Base-by-base conservation (phyloP, 164 flowering plant genomes). In the Dillenia turbinata region DNA sequence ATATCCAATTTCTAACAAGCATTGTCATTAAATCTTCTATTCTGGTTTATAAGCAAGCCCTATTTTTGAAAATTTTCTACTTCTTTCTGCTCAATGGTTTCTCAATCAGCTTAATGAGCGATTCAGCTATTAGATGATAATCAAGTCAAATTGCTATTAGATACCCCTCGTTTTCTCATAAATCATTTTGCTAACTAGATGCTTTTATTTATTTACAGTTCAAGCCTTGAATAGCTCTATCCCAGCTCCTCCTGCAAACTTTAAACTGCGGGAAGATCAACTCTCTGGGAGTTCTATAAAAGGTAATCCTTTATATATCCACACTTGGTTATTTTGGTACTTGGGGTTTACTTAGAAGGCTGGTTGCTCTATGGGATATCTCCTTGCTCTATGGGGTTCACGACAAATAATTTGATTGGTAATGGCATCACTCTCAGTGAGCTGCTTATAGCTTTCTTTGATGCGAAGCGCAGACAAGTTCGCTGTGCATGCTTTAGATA, bases 201-300 rank as follows among this genome's bases (percentile, higher is more conserved):
- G 40, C 3, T 15, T 56, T 19, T 57, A 51, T 40, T 47, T 48
- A 75, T 48, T 59, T 81, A 73, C 86, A 88, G 96, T 77, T 75
- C 86, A 80, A 78, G 73, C 77, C 55, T 71, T 80, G 40, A 71
- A 68, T 44, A 83, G 82, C 70, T 87, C 97, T 26, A 86, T 94
- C 66, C 91, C 96, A 14, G 80, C 80, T 52, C 83, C 89, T 64
- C 90, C 94, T 13, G 79, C 86, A 52, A 86, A 83, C 77, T 94
- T 85, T 73, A 91, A 75, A 75, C 64, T 87, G 70, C 81, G 89
- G 75, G 99, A 94, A 17, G 99, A 91, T 69, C 96, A 83, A 75
- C 62, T 86, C 22, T 86, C 97, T 33, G 99, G 97, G 75, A 91
- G 90, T 76, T 86, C 97, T 62, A 68, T 89, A 47, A 94, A 94